These are phyloP conservation scores for Beauveria sp. DNA, from an alignment of 2,329 filamentous ascomycete species.

Conservation along the genomic window DNA sequence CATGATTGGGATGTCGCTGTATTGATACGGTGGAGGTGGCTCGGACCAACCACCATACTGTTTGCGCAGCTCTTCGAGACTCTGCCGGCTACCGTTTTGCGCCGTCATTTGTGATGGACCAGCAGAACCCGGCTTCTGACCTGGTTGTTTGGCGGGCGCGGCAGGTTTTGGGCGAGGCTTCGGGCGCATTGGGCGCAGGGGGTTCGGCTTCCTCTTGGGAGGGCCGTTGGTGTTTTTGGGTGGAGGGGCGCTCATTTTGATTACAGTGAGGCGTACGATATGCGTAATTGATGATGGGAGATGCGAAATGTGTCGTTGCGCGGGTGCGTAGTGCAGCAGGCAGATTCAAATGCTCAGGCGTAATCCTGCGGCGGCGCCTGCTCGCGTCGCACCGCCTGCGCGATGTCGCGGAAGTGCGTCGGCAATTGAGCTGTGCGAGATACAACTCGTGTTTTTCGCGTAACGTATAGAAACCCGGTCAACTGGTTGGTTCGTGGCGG, in stretches of 20 bases:
- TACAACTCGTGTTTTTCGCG: too few species aligned
- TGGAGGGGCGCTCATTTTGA: constrained; percentile 37
- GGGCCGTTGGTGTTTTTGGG: constrained; percentile 28
- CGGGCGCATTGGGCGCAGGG: constrained; percentile 33
- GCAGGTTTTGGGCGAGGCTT: constrained; percentile 51
- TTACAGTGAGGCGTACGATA: constrained; percentile 10
- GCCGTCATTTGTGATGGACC: constrained; percentile 15
- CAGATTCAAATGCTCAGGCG: constrained; percentile 11
- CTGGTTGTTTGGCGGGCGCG: constrained; percentile 49
- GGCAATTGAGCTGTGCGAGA: constrained; percentile 3
- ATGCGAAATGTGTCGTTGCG: neutral
- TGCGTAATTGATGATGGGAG: neutral
- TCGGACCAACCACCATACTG: constrained; percentile 52
- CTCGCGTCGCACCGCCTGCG: constrained; percentile 5
- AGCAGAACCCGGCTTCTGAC: constrained; percentile 15
- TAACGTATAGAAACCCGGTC: neutral
- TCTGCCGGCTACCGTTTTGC: constrained; percentile 24
- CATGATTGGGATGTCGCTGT: constrained; percentile 59
- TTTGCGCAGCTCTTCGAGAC: constrained; percentile 34
- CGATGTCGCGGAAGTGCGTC: neutral
- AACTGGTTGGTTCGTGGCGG: neutral
- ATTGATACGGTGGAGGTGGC: constrained; percentile 38
- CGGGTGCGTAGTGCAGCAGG: constrained; percentile 7
- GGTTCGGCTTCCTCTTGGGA: constrained; percentile 25
- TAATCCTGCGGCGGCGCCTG: neutral